These are phyloP conservation scores for Tephrocybe sp. DNA, from an alignment of 768 basidiomycete species.

Conservation along the genomic window DNA sequence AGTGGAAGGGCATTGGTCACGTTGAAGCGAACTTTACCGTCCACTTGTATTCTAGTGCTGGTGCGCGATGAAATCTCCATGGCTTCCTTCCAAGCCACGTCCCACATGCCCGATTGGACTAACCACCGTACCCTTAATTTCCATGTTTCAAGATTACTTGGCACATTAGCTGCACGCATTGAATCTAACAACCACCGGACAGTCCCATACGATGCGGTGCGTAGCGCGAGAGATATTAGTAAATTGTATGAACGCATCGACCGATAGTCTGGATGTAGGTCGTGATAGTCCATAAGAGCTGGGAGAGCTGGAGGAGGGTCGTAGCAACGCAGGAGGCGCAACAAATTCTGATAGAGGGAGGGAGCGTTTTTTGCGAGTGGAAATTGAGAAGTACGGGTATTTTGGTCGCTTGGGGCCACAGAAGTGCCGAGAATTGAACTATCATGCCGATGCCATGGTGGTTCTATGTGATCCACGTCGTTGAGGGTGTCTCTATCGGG, in stretches of 20 bases:
- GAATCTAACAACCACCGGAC: conserved; percentile 42
- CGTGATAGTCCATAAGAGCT: conserved; percentile 51
- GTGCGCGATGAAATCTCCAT: conserved; percentile 18
- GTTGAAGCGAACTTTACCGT: conserved; percentile 2
- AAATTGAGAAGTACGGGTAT: conserved; percentile 10
- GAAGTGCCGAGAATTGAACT: conserved; percentile 12
- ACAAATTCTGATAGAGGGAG: conserved; percentile 42
- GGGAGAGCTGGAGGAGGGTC: conserved; percentile 31
- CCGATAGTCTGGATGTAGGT: conserved; percentile 32
- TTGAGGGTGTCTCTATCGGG: conserved; percentile 4
- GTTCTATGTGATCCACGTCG: neutral
- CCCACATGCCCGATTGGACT: conserved; percentile 56
- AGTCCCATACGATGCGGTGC: conserved; percentile 46
- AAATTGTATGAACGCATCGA: conserved; percentile 48
- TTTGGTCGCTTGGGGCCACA: neutral
- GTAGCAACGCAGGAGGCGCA: conserved; percentile 33
- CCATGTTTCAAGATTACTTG: conserved; percentile 52
- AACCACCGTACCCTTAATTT: conserved; percentile 58
- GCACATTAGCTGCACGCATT: conserved; percentile 46
- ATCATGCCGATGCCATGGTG: conserved; percentile 12
- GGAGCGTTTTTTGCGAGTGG: conserved; percentile 29
- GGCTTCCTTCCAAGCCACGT: conserved; percentile 52
- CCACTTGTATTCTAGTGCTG: conserved; percentile 2
- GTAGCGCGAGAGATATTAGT: conserved; percentile 48
- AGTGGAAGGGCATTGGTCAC: conserved; percentile 19